Evolutionary conservation across 1,284 basidiomycete species (phyloP).

Genomic region (Pseudomicrostroma phylloplanum): DNA sequence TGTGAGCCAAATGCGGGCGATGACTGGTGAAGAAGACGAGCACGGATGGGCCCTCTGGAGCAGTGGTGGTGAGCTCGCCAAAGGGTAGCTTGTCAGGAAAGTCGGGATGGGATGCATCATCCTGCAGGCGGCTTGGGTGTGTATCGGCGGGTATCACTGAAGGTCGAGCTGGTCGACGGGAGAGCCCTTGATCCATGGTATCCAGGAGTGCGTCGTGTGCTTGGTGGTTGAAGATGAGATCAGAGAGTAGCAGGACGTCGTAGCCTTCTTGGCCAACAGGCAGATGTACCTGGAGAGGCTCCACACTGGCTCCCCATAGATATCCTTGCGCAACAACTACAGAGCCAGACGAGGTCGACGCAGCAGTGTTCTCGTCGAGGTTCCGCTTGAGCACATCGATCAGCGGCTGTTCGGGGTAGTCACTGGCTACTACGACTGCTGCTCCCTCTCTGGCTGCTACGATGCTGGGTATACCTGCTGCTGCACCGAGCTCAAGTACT

Average conservation of each 20-base stretch:
- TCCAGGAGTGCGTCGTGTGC: constrained; percentile 76
- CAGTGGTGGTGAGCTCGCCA: constrained; percentile 12
- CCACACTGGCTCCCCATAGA: constrained; percentile 73
- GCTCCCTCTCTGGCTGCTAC: constrained; percentile 33
- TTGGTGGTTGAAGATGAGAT: constrained; percentile 71
- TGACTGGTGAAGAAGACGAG: constrained; percentile 92
- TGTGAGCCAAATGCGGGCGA: constrained; percentile 69
- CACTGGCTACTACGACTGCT: constrained; percentile 70
- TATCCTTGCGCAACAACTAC: constrained; percentile 60
- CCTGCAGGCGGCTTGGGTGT: not conserved
- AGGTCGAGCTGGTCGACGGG: constrained; percentile 17
- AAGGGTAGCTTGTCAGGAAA: constrained; percentile 1
- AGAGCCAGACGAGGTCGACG: constrained; percentile 45
- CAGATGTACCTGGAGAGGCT: constrained; percentile 57
- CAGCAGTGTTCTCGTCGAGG: constrained; percentile 59
- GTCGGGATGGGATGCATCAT: constrained; percentile 1
- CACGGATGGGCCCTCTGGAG: constrained; percentile 54
- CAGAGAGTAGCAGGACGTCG: constrained; percentile 80
- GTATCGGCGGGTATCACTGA: not conserved
- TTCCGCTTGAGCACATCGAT: constrained; percentile 73
- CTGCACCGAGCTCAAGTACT: constrained; percentile 77
- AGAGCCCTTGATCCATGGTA: constrained; percentile 61
- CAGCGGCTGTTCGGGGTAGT: constrained; percentile 80
- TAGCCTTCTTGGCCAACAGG: constrained; percentile 53
- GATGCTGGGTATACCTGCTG: constrained; percentile 17